Evolutionary conservation across 225 moss, liverwort and hornwort genomes (phyloP).

Genomic region (Sphagnum contortum): DNA sequence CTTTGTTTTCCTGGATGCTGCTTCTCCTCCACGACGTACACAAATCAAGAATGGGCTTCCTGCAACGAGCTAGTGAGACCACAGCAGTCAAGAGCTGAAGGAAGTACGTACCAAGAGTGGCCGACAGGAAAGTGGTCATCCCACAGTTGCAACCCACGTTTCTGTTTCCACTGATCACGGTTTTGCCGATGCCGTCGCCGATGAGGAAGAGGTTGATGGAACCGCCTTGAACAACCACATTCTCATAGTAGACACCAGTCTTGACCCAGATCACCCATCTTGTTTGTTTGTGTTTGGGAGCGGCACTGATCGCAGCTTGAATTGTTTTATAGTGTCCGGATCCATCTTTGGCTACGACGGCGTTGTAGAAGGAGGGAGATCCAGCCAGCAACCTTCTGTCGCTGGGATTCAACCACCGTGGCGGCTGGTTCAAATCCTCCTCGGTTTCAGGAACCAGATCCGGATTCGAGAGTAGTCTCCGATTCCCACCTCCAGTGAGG

Average conservation of each 20-base stretch:
- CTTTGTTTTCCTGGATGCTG: not conserved
- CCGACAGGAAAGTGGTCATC: constrained; percentile 51
- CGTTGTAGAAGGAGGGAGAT: constrained; percentile 11
- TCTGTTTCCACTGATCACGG: constrained; percentile 39
- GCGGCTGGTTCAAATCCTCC: too few relatives aligned
- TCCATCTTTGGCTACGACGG: constrained; percentile 44
- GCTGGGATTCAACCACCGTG: too few relatives aligned
- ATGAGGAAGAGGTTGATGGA: constrained; percentile 26
- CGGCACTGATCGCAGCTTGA: constrained; percentile 33
- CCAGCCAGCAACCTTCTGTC: constrained; percentile 16
- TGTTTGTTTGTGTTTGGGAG: constrained; percentile 14
- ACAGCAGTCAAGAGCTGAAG: too few relatives aligned
- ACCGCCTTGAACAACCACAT: constrained; percentile 29
- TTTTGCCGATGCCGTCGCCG: constrained; percentile 48
- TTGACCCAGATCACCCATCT: constrained; percentile 58
- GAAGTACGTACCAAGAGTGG: constrained; percentile 39
- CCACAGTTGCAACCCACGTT: constrained; percentile 19
- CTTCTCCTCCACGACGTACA: too few relatives aligned
- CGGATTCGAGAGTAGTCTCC: too few relatives aligned
- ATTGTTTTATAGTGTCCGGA: constrained; percentile 27
- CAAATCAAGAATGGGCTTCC: too few relatives aligned
- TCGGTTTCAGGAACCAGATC: too few relatives aligned
- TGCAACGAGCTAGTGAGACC: too few relatives aligned
- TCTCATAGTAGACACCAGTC: constrained; percentile 53
- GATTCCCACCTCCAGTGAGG: too few relatives aligned